Evolutionary conservation across 2,329 filamentous ascomycete genomes (phyloP).

Genomic region (Penicillium sp.): DNA sequence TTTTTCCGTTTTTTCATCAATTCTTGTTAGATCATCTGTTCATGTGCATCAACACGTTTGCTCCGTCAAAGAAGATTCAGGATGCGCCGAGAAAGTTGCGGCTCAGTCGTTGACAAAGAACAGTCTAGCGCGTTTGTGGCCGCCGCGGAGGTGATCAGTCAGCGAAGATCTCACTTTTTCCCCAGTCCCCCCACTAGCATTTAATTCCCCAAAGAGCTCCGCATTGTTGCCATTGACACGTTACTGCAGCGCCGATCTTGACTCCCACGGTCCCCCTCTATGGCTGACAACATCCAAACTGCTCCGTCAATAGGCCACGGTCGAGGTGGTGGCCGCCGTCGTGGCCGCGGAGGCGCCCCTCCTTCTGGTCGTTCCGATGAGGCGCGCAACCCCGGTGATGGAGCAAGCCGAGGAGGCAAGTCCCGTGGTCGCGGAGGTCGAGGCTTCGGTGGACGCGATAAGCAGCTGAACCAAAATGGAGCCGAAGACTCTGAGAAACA

Average conservation of each 20-base stretch:
- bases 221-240: slow-evolving; percentile 16
- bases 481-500: slow-evolving; percentile 22
- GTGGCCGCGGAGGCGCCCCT: slow-evolving; percentile 45
- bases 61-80: neutral
- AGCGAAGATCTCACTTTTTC: slow-evolving; percentile 28
- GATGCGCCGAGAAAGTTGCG: neutral
- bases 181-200: slow-evolving; percentile 23
- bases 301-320: slow-evolving; percentile 44
- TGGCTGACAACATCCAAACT: slow-evolving; percentile 38
- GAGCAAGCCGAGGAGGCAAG: slow-evolving; percentile 42
- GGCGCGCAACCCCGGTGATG: slow-evolving; percentile 30
- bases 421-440: slow-evolving; percentile 39
- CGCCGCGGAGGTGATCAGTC: slow-evolving; percentile 26
- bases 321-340: slow-evolving; percentile 45
- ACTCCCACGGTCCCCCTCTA: slow-evolving; percentile 20
- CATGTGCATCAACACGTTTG: neutral
- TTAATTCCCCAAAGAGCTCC: slow-evolving; percentile 11
- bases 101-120: neutral
- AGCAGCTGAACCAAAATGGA: slow-evolving; percentile 29
- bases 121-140: neutral
- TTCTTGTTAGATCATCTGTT: neutral
- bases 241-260: slow-evolving; percentile 12
- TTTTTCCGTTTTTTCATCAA: neutral
- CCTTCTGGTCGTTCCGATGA: slow-evolving; percentile 35
- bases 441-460: slow-evolving; percentile 40